Evolutionary conservation across 371 early-diverging fungal genomes (phyloP).

Genomic region (Mucor irregularis): DNA sequence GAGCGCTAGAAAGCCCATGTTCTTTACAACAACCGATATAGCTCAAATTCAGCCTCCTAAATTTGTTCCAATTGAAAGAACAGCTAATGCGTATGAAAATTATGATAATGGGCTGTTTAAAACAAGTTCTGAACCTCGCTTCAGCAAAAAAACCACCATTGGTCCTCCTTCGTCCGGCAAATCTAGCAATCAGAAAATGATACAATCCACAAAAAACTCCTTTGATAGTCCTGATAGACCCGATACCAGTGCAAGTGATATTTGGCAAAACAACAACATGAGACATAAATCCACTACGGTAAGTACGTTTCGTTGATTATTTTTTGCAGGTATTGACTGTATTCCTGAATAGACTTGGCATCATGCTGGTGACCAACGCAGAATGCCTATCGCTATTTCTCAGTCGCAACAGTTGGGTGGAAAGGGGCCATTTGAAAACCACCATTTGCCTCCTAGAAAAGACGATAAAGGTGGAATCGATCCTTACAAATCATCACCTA

Average conservation of each 20-base stretch:
- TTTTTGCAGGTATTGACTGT: background rate
- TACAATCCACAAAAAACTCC: conserved; percentile 26
- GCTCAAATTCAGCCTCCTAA: conserved; percentile 2
- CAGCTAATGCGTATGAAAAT: conserved; percentile 43
- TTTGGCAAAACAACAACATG: conserved; percentile 8
- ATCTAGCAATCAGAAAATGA: conserved; percentile 9
- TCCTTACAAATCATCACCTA: conserved; percentile 40
- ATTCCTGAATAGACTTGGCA: conserved; percentile 44
- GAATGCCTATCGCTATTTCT: conserved; percentile 36
- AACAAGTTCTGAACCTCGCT: conserved; percentile 37
- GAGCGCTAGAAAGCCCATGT: conserved; percentile 10
- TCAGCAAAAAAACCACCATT: conserved; percentile 21
- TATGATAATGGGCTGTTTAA: conserved; percentile 61
- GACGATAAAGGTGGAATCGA: conserved; percentile 35
- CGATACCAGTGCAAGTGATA: background rate
- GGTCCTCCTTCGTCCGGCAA: conserved; percentile 10
- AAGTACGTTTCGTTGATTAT: conserved; percentile 3
- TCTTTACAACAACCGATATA: conserved; percentile 14
- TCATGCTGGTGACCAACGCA: conserved; percentile 32
- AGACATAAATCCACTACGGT: conserved; percentile 32
- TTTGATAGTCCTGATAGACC: conserved; percentile 36
- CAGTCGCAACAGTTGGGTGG: conserved; percentile 41
- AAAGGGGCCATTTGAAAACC: conserved; percentile 37
- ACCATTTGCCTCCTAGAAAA: conserved; percentile 23
- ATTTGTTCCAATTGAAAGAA: background rate